These are phyloP conservation scores for Ceratocystis huliohia DNA, from an alignment of 2,329 filamentous ascomycete species.

Conservation along the genomic window DNA sequence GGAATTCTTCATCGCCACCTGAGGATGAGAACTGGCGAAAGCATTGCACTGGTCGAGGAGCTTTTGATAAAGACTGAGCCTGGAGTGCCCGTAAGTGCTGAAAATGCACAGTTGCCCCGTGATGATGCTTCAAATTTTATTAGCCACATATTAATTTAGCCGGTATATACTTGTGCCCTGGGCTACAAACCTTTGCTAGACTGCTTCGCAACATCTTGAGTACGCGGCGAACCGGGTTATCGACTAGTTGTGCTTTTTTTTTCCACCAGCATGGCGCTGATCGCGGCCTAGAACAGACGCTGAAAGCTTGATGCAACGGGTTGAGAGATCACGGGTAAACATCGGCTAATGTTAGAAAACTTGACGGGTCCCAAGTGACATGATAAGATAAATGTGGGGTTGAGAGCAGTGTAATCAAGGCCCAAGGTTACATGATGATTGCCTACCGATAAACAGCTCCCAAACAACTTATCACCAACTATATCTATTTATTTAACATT, in stretches of 20 bases:
- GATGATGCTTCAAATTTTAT: slow-evolving; percentile 18
- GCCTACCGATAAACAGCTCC: too few species aligned
- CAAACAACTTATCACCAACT: too few species aligned
- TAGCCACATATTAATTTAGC: neutral
- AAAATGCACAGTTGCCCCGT: slow-evolving; percentile 17
- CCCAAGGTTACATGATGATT: too few species aligned
- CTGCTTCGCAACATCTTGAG: slow-evolving; percentile 17
- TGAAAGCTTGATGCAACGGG: neutral
- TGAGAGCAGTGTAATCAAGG: neutral
- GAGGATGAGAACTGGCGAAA: slow-evolving; percentile 12
- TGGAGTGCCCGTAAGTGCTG: slow-evolving; percentile 16
- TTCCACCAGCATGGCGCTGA: neutral
- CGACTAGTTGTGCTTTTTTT: neutral
- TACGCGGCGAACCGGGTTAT: neutral
- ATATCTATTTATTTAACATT: too few species aligned
- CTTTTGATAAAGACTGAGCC: slow-evolving; percentile 6
- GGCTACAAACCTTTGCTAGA: slow-evolving; percentile 15
- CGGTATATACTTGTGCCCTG: neutral
- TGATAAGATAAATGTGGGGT: neutral
- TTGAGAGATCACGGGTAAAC: neutral
- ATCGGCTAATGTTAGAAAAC: neutral
- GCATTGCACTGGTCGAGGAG: neutral
- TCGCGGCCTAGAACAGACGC: neutral
- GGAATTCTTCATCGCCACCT: slow-evolving; percentile 10
- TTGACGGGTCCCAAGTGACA: neutral